Base-by-base conservation (phyloP, 2,329 filamentous ascomycete species). In the Penicillium sp. region DNA sequence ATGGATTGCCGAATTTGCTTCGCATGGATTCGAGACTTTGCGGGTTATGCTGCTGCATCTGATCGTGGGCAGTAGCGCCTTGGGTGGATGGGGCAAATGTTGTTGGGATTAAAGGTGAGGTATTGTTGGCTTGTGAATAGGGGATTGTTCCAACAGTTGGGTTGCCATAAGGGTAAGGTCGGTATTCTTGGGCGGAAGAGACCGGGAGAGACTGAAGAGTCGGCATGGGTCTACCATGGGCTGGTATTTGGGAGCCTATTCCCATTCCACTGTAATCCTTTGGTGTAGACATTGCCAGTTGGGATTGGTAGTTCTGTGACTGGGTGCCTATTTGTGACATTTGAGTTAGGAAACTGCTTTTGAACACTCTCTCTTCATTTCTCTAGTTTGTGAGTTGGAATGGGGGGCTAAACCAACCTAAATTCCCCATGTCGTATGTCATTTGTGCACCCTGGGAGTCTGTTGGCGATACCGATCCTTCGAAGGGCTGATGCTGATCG, bases 21-120 rank as follows among this genome's bases (percentile, higher is more conserved):
- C 69, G 58, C 56, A 70, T 44, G 1, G 70, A 63, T 21, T 70
- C 67, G 37, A 71, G 39, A 13, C 60, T 51, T 22, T 66, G 64
- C 1, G 66, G 56, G 22, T 62, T 45, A 11, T 33, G 56, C 31
- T 65, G 60, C 45, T 63, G 62, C 57, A 70, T 63, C 24, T 64
- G 63, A 27, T 69, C 66, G 29, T 67, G 63, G 8, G 66, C 49
- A 11, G 63, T 50, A n/a, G 60, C 56, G 16, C 55, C 62, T 13
- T 68, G 57, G 24, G 72, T 70, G 14, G 68, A 61, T n/a, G 69
- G 64, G 16, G 69, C 68, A 45, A 69, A 72, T 7, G 73, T 69
- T 1, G 71, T 65, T 11, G 73, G 71, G 13, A 75, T 75, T 56
- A 75, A 60, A 26, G 63, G 69, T n/a, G 73, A 73, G 21, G 72